A percentile compares a stretch with the other conserved stretches of the same genome.
phyloP scores from a whole-genome alignment of 495 filamentous ascomycete species.

The Xylaria intraflava region DNA sequence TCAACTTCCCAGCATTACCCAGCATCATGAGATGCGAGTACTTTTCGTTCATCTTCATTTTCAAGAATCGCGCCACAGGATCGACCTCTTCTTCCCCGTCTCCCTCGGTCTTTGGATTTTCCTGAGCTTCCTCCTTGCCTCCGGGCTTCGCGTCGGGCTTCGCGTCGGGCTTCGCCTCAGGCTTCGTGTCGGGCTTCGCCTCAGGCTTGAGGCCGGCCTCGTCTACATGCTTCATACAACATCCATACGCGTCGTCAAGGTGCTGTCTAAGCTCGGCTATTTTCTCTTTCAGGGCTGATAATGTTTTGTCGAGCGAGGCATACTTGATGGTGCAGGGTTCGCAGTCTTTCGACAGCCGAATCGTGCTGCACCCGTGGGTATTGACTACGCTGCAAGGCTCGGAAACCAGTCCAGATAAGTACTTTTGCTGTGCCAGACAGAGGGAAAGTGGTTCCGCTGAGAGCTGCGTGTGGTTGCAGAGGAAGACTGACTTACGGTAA shows the following conservation, averaged over 20 bases:
- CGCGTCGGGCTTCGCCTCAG: background rate
- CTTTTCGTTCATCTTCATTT: conserved; percentile 3
- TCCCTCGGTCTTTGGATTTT: background rate
- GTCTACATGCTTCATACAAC: background rate
- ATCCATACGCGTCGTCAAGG: background rate
- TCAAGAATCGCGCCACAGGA: conserved; percentile 2
- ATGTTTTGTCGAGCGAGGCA: background rate
- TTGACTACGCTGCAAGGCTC: background rate
- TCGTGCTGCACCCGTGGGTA: conserved; percentile 1
- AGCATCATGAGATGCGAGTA: conserved; percentile 10
- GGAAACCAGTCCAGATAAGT: background rate
- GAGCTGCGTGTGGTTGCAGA: conserved; percentile 4
- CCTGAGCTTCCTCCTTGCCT: background rate
- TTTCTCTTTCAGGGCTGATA: background rate
- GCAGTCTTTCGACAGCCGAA: background rate
- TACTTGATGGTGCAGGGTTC: background rate
- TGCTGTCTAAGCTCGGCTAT: background rate
- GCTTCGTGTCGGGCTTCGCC: background rate
- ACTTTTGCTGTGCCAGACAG: background rate
- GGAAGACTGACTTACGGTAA: conserved; percentile 6
- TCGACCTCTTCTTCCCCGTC: background rate
- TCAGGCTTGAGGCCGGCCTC: background rate
- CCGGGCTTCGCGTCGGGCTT: background rate
- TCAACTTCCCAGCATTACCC: background rate
- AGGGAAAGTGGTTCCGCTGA: background rate